Base-by-base conservation (phyloP, 2,329 filamentous ascomycete genomes). In the Cytospora schulzeri region DNA sequence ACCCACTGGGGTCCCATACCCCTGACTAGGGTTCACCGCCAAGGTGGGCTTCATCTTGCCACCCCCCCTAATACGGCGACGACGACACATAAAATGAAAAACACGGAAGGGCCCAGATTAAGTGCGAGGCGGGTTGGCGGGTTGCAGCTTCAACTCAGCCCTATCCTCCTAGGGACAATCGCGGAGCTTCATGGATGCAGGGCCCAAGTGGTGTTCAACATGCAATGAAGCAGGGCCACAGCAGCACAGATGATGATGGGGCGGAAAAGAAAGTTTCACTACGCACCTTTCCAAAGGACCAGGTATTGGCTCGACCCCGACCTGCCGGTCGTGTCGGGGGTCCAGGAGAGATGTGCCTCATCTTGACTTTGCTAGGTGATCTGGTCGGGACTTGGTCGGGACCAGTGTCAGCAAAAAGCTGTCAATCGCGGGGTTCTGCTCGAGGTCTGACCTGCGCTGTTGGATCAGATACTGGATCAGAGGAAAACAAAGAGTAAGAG, bases 271-370 rank as follows among this genome's bases (percentile, higher is more conserved):
- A 66, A 64, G 26, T 22, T 52, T 29, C 52, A 57, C 26, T 29
- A 62, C 66, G 3, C 7, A 66, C 66, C 57, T 67, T 66, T 54
- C 66, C 55, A 51, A 67, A 67, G 4, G 66, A 67, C 60, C 60
- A 67, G 33, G 66, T 67, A 8, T 66, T 61, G 22, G 66, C 64
- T 59, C 66, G 57, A n/a, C 33, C 60, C 19, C 66, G 50, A 35
- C 58, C 56, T 2, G 54, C 26, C 24, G 53, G 56, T 35, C 35
- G 66, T 17, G 57, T 56, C 48, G 66, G 66, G 15, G 63, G 66
- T 19, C 64, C 66, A 54, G 66, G 66, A 15, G 66, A 35, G 50
- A 67, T 66, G 41, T 63, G 63, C 45, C 63, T 65, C 66, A 67
- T 67, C 29, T 29, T 56, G 60, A 24, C 29, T 35, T 50, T 50